Evolutionary conservation across 2,329 filamentous ascomycete genomes (phyloP).

Genomic region (Fusarium sp.): DNA sequence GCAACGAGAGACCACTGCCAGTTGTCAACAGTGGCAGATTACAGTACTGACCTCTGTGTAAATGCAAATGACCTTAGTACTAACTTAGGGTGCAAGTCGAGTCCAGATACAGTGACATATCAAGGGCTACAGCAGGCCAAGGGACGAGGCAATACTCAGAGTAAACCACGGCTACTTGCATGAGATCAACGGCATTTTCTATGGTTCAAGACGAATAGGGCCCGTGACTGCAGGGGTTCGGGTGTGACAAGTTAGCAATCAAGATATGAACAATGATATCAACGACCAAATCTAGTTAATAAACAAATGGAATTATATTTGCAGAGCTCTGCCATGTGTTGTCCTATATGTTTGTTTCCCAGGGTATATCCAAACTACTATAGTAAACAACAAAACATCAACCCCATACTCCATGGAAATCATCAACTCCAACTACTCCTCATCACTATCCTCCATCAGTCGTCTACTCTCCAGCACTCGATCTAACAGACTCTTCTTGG

Average conservation of each 20-base stretch:
- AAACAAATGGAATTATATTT: slow-evolving; percentile 5
- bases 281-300: not conserved
- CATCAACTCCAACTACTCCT: not conserved
- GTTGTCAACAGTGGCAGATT: not conserved
- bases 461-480: not conserved
- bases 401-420: not conserved
- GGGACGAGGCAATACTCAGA: not conserved
- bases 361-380: slow-evolving; percentile 16
- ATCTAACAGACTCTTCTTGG: not conserved
- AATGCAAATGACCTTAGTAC: not conserved
- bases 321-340: not conserved
- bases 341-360: not conserved
- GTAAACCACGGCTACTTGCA: not conserved
- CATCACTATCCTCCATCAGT: not conserved
- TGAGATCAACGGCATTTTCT: not conserved
- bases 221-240: not conserved
- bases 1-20: not conserved
- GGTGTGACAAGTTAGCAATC: not conserved
- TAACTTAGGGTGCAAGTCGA: not conserved
- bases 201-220: not conserved
- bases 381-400: not conserved
- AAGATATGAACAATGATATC: not conserved
- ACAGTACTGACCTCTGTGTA: not conserved
- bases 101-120: not conserved
- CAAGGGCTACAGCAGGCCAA: not conserved